Conservation (phyloP, 371 early-diverging fungal genomes). For the Sanchytrium tribonematis region DNA sequence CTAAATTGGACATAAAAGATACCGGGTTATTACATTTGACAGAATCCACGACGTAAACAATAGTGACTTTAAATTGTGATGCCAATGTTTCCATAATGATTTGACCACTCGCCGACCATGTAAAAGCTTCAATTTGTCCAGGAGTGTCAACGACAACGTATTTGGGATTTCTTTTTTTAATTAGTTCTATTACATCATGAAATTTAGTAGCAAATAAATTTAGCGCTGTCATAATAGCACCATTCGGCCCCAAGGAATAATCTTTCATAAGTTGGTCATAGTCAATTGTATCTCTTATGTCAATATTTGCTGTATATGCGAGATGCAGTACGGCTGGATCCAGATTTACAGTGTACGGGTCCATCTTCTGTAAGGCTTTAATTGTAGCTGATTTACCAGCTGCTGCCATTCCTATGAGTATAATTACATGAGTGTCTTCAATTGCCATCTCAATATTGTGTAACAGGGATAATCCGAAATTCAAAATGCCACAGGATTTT, state of each 20-base stretch:
- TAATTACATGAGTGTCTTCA: not conserved
- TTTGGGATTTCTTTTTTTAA: conserved; percentile 41
- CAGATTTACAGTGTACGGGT: conserved; percentile 77
- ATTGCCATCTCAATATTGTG: not conserved
- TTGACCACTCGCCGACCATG: conserved; percentile 94
- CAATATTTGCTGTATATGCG: conserved; percentile 85
- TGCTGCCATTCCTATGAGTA: not conserved
- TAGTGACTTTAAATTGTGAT: conserved; percentile 61
- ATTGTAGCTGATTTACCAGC: not conserved
- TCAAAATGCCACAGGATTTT: not conserved
- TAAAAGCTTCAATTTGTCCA: conserved; percentile 99
- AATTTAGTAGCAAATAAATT: conserved; percentile 92
- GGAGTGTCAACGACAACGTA: conserved; percentile 94
- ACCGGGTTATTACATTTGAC: conserved; percentile 69
- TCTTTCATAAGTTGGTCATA: conserved; percentile 97
- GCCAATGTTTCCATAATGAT: conserved; percentile 88
- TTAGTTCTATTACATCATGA: conserved; percentile 62
- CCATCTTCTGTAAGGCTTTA: conserved; percentile 3
- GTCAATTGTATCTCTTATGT: conserved; percentile 92
- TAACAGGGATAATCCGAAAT: not conserved
- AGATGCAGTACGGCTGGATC: conserved; percentile 88
- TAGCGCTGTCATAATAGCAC: conserved; percentile 83
- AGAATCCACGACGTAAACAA: conserved; percentile 91
- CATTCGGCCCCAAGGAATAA: conserved; percentile 96
- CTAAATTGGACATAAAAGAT: conserved; percentile 98